Evolutionary conservation across 2,329 filamentous ascomycete genomes (phyloP), one percentile per base, ranked within the genome.

Genomic region (Pseudocercospora fijiensis): DNA sequence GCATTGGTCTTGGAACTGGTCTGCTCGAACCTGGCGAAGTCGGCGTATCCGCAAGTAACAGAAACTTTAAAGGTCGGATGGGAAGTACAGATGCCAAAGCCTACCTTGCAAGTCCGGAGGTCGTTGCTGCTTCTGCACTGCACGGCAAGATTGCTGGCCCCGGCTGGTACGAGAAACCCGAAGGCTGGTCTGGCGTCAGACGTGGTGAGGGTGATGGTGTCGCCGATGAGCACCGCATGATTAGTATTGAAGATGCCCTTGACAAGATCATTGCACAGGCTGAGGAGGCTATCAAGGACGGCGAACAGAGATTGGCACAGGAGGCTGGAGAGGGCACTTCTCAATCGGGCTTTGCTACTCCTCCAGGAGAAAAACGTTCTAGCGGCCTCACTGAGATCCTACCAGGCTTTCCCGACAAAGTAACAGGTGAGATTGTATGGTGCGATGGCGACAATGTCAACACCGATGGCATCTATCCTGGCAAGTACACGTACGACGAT

Each of bases 61-160:
- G 93, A 10, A 96, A 96, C 77, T 97, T 93, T 82, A 92, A 93
- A 77, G 93, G 92, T 0, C 86, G 93, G 2, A 96, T 97, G 90
- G 93, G 93, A 2, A 88, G 85, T 13, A 87, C 85, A 2, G 86
- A 90, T 4, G 90, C 92, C 0, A 88, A 92, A 72, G 91, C 92
- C 0, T 97, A 96, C 75, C 87, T 97, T 0, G 90, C 89, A 5
- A 94, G 90, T 69, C 93, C 95, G 0, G 93, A 97, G 73, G 88
- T 96, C 2, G 94, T 98, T 0, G 94, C 94, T 3, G 93, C 95
- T 7, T 96, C 91, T 71, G 94, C 94, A 2, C 79, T 97, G 53
- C 80, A 82, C 16, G 90, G 90, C 11, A 84, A 84, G 65, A 92
- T 93, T 37, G 81, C 86, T 9, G 90, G 92, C 0, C 90, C 94